A percentile compares a stretch with the other conserved stretches of the same genome.
These are phyloP conservation scores for Coemansia sp. DNA, from an alignment of 192 early-diverging fungal species.

Conservation along the genomic window DNA sequence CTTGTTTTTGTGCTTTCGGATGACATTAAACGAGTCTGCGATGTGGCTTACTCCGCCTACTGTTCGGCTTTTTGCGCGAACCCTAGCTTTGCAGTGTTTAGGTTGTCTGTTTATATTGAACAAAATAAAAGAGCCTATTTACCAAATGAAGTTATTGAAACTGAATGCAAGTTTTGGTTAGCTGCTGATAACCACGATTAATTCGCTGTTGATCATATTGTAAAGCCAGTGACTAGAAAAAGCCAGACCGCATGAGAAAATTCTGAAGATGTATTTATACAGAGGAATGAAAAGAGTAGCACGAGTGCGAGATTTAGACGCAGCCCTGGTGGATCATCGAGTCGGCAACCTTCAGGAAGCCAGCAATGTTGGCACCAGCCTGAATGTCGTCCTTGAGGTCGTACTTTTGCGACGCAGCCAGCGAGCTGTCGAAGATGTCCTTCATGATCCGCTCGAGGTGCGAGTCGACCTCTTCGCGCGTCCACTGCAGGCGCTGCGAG, in stretches of 20 bases:
- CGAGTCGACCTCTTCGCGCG: conserved; percentile 55
- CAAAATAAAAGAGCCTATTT: conserved; percentile 9
- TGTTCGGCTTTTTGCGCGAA: conserved; percentile 12
- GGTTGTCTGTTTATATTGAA: conserved; percentile 17
- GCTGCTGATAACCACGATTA: too few species aligned
- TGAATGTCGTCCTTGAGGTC: conserved; percentile 52
- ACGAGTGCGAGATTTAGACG: conserved; percentile 20
- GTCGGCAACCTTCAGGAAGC: conserved; percentile 60
- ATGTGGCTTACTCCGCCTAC: conserved; percentile 54
- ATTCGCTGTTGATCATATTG: too few species aligned
- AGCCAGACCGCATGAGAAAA: too few species aligned
- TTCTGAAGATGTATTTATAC: conserved; percentile 9
- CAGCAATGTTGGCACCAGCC: conserved; percentile 62
- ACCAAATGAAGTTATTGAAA: too few species aligned
- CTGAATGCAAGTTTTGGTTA: too few species aligned
- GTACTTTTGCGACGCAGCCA: conserved; percentile 51
- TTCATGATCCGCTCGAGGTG: conserved; percentile 59
- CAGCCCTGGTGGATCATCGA: conserved; percentile 58
- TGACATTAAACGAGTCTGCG: conserved; percentile 48
- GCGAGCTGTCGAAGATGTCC: conserved; percentile 59
- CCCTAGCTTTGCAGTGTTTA: conserved; percentile 48
- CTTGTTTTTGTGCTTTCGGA: conserved; percentile 4
- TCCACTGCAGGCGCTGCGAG: conserved; percentile 58
- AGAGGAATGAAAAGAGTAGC: background rate
- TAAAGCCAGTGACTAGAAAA: too few species aligned